Evolutionary conservation across 805 yeast species (phyloP), one percentile per base, ranked within the genome.

Genomic region (Ogataea glucozyma): DNA sequence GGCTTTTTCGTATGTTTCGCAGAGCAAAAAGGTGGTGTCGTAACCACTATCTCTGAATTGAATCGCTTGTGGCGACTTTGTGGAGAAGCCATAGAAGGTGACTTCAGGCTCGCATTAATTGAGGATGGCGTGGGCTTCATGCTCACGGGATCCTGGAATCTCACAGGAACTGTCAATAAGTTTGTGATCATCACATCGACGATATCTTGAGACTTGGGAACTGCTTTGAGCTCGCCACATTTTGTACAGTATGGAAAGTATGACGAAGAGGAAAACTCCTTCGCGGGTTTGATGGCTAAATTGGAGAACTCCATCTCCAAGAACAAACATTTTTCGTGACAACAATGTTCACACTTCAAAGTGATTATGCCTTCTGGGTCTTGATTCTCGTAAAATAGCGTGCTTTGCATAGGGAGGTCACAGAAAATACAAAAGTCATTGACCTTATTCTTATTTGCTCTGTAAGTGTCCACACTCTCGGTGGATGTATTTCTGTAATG

Each of bases 321-420:
- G 3, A 62, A 44, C 12, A 80, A 65, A 55, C 88, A 82, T 42
- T 79, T 78, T 39, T 78, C 81, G 56, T 82, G 88, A 29, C 72
- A 66, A 32, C 65, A 59, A 55, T 81, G 85, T 1, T 72, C 75
- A 61, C 88, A 82, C 29, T 58, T 59, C 23, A 81, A 62, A 43
- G 71, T 72, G 11, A 81, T 60, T 2, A 78, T 58, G 33, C 64
- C 67, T 43, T 66, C 70, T 7, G 48, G 40, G 6, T 44, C 49
- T 51, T 73, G 82, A 9, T 71, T 65, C 4, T 39, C 38, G 14
- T 60, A 60, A 20, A 75, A 62, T 10, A 59, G 50, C 36, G 72
- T 74, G 21, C 71, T 67, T 13, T 69, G 66, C 4, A 80, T 58
- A 2, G 70, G 65, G 38, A 81, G 80, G 6, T 72, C 72, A 55